A percentile compares a stretch with the other conserved stretches of the same genome.
phyloP scores from a whole-genome alignment of 345 rosid genomes.

The Sonneratia alba region DNA sequence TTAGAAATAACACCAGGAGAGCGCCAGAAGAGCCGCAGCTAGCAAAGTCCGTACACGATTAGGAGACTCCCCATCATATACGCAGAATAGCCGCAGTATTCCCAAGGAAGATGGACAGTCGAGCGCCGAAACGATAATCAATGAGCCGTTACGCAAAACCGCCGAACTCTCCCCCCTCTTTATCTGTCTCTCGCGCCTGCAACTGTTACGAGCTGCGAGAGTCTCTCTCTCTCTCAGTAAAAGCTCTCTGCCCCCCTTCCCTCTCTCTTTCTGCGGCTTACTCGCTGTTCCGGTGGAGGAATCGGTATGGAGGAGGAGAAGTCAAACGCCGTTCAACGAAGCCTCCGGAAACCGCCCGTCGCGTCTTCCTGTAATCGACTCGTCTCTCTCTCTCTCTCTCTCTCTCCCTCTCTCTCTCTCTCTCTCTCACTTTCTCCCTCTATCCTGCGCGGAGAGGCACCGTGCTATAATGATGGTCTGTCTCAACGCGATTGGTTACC shows the following conservation, averaged over 20 bases:
- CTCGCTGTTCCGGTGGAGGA: conserved; percentile 2
- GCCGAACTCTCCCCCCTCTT: not conserved
- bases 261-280: too few species aligned
- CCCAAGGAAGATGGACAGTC: not conserved
- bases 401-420: conserved; percentile 13
- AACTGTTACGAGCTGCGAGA: not conserved
- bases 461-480: not conserved
- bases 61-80: not conserved
- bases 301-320: not conserved
- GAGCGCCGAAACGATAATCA: not conserved
- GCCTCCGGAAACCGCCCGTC: conserved; percentile 20
- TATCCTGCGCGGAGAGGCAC: conserved; percentile 4
- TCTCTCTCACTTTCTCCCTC: conserved; percentile 7
- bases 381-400: not conserved
- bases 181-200: not conserved
- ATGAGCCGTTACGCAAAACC: conserved; percentile 1
- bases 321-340: conserved; percentile 27
- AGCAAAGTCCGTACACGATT: not conserved
- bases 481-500: conserved; percentile 13
- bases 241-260: too few species aligned
- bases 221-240: not conserved
- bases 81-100: not conserved
- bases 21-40: not conserved
- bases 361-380: conserved; percentile 35
- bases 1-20: not conserved